Percentiles rank a stretch among this genome's conserved stretches.
These are phyloP conservation scores for Neocucurbitaria cava DNA, from an alignment of 2,329 filamentous ascomycete genomes.

Conservation along the genomic window DNA sequence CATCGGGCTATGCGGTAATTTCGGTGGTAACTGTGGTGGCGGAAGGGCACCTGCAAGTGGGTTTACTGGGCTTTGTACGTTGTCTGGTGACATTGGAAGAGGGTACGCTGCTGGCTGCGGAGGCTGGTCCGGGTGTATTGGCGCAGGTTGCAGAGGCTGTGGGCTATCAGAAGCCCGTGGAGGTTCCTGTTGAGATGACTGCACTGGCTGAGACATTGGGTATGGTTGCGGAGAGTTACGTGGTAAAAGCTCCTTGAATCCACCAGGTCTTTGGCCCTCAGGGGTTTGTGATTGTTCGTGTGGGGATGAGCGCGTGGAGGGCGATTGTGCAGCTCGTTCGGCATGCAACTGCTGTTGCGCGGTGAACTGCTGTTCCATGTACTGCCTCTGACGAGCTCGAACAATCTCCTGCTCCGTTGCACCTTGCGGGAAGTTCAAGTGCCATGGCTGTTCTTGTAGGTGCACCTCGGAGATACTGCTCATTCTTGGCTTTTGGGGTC, in stretches of 20 bases:
- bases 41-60: constrained; percentile 22
- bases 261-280: constrained; percentile 26
- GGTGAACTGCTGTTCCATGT: constrained; percentile 43
- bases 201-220: constrained; percentile 17
- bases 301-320: constrained; percentile 37
- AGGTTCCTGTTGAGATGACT: constrained; percentile 15
- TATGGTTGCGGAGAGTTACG: constrained; percentile 39
- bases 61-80: constrained; percentile 31
- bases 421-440: constrained; percentile 43
- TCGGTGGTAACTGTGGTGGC: constrained; percentile 28
- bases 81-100: constrained; percentile 33
- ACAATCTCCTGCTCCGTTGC: constrained; percentile 47
- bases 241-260: constrained; percentile 46
- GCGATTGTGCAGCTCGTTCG: constrained; percentile 38
- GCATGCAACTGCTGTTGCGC: constrained; percentile 42
- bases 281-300: constrained; percentile 16
- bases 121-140: constrained; percentile 27
- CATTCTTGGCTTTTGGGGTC: constrained; percentile 39
- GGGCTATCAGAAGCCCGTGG: constrained; percentile 13
- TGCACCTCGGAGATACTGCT: constrained; percentile 45
- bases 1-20: constrained; percentile 33
- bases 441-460: constrained; percentile 40
- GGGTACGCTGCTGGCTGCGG: constrained; percentile 33
- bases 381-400: constrained; percentile 44
- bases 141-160: constrained; percentile 29